Percentiles rank a stretch among this genome's conserved stretches.
These are phyloP conservation scores for Pyrus betulifolia DNA, from an alignment of 306 rosid species.

Conservation along the genomic window DNA sequence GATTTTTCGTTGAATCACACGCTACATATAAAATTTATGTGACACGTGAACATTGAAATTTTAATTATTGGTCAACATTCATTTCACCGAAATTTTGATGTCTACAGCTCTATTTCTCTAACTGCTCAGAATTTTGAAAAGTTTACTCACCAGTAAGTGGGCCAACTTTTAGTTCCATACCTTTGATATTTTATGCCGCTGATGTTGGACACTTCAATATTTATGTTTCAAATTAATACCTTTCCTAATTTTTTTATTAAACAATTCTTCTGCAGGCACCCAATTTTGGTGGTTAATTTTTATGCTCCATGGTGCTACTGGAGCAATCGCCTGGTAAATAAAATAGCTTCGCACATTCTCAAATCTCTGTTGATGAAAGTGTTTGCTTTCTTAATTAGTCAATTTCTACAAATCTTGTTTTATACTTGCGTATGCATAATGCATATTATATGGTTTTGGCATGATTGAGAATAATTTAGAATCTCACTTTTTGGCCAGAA, in stretches of 20 bases:
- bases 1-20: no score
- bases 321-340: constrained; percentile 88
- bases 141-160: constrained; percentile 67
- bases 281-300: constrained; percentile 76
- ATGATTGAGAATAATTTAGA: not conserved
- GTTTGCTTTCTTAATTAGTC: not conserved
- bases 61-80: no score
- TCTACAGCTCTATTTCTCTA: constrained; percentile 30
- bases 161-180: constrained; percentile 18
- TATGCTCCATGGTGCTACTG: constrained; percentile 96
- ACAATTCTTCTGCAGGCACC: constrained; percentile 49
- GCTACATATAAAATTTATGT: no score
- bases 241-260: constrained; percentile 2
- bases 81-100: no score
- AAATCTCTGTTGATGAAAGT: not conserved
- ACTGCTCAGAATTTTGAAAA: constrained; percentile 47
- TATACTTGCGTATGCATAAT: not conserved
- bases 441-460: not conserved
- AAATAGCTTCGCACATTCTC: constrained; percentile 14
- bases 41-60: no score
- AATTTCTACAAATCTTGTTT: not conserved
- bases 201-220: not conserved
- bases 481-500: not conserved
- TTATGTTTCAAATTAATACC: not conserved
- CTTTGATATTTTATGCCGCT: not conserved